Conservation (phyloP, 106 monocot species). For the Dendrobium officinale region DNA sequence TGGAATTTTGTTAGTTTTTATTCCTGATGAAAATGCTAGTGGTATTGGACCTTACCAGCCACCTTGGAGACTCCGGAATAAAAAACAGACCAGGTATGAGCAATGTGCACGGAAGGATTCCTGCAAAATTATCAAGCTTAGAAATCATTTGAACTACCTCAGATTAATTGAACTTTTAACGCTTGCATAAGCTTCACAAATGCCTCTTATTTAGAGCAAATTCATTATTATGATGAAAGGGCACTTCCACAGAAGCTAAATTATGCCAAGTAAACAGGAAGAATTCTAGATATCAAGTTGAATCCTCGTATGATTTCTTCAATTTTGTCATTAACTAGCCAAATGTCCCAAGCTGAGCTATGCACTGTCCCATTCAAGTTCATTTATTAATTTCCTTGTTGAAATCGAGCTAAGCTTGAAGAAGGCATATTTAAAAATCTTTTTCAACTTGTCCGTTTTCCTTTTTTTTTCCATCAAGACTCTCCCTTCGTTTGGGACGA, state of each 20-base stretch:
- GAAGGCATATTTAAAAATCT: not conserved
- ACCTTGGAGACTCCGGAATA: constrained; percentile 94
- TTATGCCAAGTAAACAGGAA: not conserved
- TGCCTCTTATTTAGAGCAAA: not conserved
- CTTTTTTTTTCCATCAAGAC: not conserved
- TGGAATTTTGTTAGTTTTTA: not conserved
- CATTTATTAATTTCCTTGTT: too few relatives aligned
- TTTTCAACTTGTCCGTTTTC: not conserved
- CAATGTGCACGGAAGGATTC: constrained; percentile 75
- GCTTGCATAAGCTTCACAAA: not conserved
- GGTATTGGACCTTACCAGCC: constrained; percentile 54
- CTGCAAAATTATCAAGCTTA: constrained; percentile 24
- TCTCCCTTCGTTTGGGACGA: too few relatives aligned
- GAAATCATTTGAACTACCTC: not conserved
- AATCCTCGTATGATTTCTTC: not conserved
- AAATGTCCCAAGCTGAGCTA: too few relatives aligned
- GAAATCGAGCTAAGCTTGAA: too few relatives aligned
- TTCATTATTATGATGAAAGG: not conserved
- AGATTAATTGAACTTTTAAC: not conserved
- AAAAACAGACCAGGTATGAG: constrained; percentile 91
- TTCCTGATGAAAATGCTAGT: not conserved
- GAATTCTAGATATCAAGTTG: not conserved
- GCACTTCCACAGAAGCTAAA: not conserved
- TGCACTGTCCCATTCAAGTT: too few relatives aligned
- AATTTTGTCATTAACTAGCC: not conserved